A percentile compares a stretch with the other conserved stretches of the same genome.
phyloP scores from a whole-genome alignment of 805 yeast species.

The Kodamaea lidongshanica region DNA sequence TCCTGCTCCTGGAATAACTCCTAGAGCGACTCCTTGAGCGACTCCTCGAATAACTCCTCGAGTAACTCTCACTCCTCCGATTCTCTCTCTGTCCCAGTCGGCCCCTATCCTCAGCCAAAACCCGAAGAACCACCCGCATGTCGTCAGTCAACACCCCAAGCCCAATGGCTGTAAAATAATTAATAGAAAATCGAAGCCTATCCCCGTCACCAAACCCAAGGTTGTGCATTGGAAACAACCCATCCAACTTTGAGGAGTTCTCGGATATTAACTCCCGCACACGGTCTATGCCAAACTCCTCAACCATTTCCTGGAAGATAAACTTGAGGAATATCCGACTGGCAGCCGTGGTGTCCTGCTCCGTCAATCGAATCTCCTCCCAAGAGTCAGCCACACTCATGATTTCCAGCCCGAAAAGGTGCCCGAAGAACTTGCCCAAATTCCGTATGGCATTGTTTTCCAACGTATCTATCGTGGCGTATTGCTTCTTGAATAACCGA shows the following conservation, averaged over 20 bases:
- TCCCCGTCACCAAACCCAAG: constrained; percentile 35
- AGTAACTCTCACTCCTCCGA: constrained; percentile 9
- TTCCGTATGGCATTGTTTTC: constrained; percentile 73
- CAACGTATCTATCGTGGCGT: constrained; percentile 53
- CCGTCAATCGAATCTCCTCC: constrained; percentile 53
- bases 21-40: constrained; percentile 13
- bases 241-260: constrained; percentile 32
- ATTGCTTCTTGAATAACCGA: constrained; percentile 49
- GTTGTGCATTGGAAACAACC: constrained; percentile 56
- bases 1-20: constrained; percentile 20
- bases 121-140: constrained; percentile 56
- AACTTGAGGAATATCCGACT: constrained; percentile 76
- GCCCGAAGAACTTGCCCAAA: constrained; percentile 82
- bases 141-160: constrained; percentile 76
- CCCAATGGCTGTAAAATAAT: constrained; percentile 90
- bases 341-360: constrained; percentile 70
- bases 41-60: constrained; percentile 14
- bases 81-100: constrained; percentile 15
- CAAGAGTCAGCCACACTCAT: constrained; percentile 57
- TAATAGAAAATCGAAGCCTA: constrained; percentile 69
- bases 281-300: constrained; percentile 60
- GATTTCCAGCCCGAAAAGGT: constrained; percentile 63
- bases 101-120: no score
- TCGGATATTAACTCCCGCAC: background rate
- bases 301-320: constrained; percentile 70